Evolutionary conservation across 176 grass and related monocot genomes (phyloP).

Genomic region (Phoenix roebelenii): DNA sequence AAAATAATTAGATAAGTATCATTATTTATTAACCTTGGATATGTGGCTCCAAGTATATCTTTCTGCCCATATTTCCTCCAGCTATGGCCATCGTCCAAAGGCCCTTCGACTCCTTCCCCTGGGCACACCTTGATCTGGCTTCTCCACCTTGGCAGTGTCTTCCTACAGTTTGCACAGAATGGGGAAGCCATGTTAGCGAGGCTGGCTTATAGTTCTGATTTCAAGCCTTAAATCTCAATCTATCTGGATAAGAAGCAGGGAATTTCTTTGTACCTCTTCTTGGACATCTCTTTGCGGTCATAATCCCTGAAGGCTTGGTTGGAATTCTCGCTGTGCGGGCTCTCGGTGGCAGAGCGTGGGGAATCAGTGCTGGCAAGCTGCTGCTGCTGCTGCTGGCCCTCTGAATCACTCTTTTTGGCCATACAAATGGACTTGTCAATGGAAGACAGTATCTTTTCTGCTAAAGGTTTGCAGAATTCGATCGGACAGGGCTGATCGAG

Average conservation of each 20-base stretch:
- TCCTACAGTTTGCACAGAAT: constrained; percentile 24
- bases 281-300: constrained; percentile 27
- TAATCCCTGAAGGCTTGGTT: constrained; percentile 29
- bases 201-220: not conserved
- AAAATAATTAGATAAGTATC: no score
- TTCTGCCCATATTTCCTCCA: constrained; percentile 99
- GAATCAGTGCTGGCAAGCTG: constrained; percentile 10
- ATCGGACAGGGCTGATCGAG: constrained; percentile 12
- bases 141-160: constrained; percentile 29
- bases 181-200: constrained; percentile 1
- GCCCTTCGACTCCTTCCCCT: constrained; percentile 21
- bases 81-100: constrained; percentile 54
- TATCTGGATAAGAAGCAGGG: not conserved
- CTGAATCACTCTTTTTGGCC: constrained; percentile 5
- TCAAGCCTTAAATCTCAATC: not conserved
- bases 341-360: constrained; percentile 37
- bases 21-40: constrained; percentile 56
- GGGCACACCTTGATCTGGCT: constrained; percentile 39
- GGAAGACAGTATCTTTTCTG: constrained; percentile 29
- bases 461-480: constrained; percentile 40
- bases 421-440: constrained; percentile 51
- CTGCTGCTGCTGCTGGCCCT: not conserved
- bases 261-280: constrained; percentile 47
- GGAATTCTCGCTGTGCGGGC: constrained; percentile 42
- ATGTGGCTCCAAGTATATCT: constrained; percentile 76